Evolutionary conservation across 345 rosid species (phyloP).

Genomic region (Corchorus capsularis): DNA sequence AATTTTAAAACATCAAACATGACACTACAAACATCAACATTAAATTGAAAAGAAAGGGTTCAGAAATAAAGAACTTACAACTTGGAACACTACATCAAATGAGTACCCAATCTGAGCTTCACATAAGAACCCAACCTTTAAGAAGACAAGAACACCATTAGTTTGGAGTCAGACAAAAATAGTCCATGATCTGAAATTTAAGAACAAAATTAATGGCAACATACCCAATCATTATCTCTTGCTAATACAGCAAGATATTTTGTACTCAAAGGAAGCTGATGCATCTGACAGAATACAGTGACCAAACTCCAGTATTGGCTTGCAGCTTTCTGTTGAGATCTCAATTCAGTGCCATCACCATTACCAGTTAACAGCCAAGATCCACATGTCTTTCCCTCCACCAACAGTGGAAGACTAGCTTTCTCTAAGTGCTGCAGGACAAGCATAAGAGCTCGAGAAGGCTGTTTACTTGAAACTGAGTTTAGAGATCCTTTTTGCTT

Average conservation of each 20-base stretch:
- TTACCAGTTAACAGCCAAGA: conserved; percentile 83
- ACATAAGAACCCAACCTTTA: conserved; percentile 89
- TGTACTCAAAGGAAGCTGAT: conserved; percentile 85
- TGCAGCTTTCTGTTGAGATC: conserved; percentile 85
- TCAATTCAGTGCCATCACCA: conserved; percentile 85
- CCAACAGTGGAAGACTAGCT: conserved; percentile 78
- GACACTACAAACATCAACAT: neutral
- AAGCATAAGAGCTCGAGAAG: conserved; percentile 67
- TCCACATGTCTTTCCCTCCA: conserved; percentile 82
- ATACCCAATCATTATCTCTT: conserved; percentile 98
- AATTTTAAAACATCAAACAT: conserved; percentile 11
- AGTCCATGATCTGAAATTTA: conserved; percentile 3
- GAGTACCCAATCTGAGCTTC: conserved; percentile 95
- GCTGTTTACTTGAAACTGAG: conserved; percentile 36
- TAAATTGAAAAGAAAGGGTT: conserved; percentile 13
- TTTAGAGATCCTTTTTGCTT: conserved; percentile 45
- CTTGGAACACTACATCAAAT: conserved; percentile 76
- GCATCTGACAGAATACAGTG: conserved; percentile 85
- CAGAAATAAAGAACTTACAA: conserved; percentile 50
- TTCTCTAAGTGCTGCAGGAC: conserved; percentile 91
- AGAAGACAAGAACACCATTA: conserved; percentile 34
- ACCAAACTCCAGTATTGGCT: conserved; percentile 94
- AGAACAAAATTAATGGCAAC: conserved; percentile 23
- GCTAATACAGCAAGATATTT: conserved; percentile 91
- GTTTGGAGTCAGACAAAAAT: conserved; percentile 20